Percentiles rank a stretch among this genome's conserved stretches.
These are phyloP conservation scores for Spinellus fusiger DNA, from an alignment of 192 early-diverging fungal species.

Conservation along the genomic window DNA sequence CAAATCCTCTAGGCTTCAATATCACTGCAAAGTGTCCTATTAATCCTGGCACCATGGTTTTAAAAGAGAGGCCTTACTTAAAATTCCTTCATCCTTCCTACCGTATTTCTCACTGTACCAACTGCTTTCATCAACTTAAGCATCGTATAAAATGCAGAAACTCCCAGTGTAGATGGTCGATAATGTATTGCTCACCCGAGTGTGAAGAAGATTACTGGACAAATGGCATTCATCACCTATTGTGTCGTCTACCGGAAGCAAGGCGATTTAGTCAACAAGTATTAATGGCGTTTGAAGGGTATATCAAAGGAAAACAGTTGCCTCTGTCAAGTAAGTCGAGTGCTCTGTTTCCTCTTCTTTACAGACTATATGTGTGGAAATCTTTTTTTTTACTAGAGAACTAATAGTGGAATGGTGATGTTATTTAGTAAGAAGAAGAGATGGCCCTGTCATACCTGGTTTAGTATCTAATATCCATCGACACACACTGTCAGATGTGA, in stretches of 20 bases:
- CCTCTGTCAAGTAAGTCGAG: too few species aligned
- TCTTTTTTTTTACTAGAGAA: too few species aligned
- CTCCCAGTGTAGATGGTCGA: background rate
- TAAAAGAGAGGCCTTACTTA: conserved; percentile 7
- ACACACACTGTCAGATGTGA: background rate
- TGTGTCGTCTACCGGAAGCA: conserved; percentile 8
- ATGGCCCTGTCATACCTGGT: background rate
- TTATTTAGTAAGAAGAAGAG: background rate
- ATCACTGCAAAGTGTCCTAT: background rate
- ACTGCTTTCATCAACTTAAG: background rate
- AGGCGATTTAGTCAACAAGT: background rate
- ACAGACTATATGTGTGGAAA: too few species aligned
- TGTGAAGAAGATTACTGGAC: background rate
- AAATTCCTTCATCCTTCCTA: too few species aligned
- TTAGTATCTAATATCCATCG: conserved; percentile 6
- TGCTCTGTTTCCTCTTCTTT: too few species aligned
- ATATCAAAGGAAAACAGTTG: background rate
- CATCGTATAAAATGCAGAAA: background rate
- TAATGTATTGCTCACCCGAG: background rate
- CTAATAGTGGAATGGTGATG: too few species aligned
- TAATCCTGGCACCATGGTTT: background rate
- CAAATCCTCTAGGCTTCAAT: background rate
- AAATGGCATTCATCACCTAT: background rate
- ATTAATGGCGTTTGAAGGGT: conserved; percentile 6
- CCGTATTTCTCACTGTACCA: background rate